Conservation (phyloP, 2,329 filamentous ascomycete species). For the Aspergillus amoenus region DNA sequence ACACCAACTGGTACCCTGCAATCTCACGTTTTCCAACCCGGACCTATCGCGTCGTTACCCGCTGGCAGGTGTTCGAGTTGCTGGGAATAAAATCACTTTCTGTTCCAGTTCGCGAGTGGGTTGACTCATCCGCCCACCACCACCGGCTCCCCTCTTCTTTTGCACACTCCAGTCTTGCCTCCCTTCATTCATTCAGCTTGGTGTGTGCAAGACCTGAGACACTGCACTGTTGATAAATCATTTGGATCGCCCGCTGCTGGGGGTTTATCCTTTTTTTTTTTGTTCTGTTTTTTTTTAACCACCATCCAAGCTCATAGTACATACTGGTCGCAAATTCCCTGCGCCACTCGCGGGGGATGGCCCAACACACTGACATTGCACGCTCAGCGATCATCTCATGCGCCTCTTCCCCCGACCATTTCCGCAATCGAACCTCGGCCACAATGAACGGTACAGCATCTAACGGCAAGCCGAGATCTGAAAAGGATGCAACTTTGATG, state of each 20-base stretch:
- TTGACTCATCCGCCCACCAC: slow-evolving; percentile 22
- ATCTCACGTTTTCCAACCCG: neutral
- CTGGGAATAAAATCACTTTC: neutral
- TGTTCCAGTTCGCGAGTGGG: slow-evolving; percentile 8
- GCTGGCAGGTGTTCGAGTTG: slow-evolving; percentile 5
- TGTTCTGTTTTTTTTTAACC: too few species aligned
- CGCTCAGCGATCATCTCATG: slow-evolving; percentile 52
- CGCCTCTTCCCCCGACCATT: slow-evolving; percentile 23
- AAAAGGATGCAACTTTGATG: slow-evolving; percentile 34
- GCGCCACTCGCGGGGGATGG: slow-evolving; percentile 30
- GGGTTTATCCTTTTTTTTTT: slow-evolving; percentile 7
- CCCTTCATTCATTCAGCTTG: neutral
- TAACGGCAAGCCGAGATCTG: slow-evolving; percentile 24
- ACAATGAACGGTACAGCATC: slow-evolving; percentile 23
- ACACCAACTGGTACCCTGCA: neutral
- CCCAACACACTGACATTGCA: slow-evolving; percentile 51
- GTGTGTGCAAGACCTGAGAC: slow-evolving; percentile 1
- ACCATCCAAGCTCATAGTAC: neutral
- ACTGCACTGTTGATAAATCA: slow-evolving; percentile 2
- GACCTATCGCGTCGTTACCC: slow-evolving; percentile 5
- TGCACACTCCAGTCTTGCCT: slow-evolving; percentile 8
- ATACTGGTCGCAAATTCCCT: slow-evolving; percentile 19
- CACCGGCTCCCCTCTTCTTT: slow-evolving; percentile 14
- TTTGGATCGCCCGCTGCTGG: slow-evolving; percentile 5
- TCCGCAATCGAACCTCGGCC: slow-evolving; percentile 21